Conservation (phyloP, 352 stramenopile species). For the Globisporangium ultimum region DNA sequence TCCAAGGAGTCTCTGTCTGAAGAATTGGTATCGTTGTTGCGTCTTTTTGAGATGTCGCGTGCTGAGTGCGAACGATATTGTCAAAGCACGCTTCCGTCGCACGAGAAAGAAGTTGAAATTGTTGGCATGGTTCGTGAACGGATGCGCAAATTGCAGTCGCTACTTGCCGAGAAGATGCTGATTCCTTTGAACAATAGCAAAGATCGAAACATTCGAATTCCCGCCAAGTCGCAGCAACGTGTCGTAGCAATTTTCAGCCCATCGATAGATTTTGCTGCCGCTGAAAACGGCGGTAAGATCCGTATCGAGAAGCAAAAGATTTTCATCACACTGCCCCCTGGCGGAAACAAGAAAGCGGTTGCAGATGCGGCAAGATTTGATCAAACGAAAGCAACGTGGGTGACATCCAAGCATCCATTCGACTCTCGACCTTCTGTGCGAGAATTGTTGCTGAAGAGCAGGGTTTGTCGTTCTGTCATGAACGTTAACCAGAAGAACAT, state of each 20-base stretch:
- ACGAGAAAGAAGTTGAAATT: constrained; percentile 80
- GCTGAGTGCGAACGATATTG: constrained; percentile 72
- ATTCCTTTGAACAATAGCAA: constrained; percentile 59
- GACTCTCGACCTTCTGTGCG: constrained; percentile 73
- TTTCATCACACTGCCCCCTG: constrained; percentile 81
- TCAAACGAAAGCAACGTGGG: constrained; percentile 56
- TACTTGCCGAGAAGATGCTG: constrained; percentile 72
- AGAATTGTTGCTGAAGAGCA: constrained; percentile 80
- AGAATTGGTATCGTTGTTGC: constrained; percentile 55
- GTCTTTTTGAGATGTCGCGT: constrained; percentile 66
- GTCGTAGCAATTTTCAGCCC: constrained; percentile 81
- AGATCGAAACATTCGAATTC: constrained; percentile 76
- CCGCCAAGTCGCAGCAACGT: constrained; percentile 69
- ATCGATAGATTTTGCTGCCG: constrained; percentile 28
- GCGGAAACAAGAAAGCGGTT: constrained; percentile 83
- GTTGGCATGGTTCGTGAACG: constrained; percentile 76
- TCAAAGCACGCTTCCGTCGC: constrained; percentile 48
- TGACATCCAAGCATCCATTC: constrained; percentile 77
- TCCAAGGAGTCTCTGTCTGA: constrained; percentile 19
- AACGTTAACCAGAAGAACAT: constrained; percentile 93
- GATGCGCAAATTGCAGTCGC: constrained; percentile 55
- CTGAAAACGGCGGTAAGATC: constrained; percentile 51
- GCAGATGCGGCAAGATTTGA: constrained; percentile 54
- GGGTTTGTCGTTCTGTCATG: constrained; percentile 83
- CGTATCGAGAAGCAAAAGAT: constrained; percentile 87